Evolutionary conservation across 2,329 filamentous ascomycete species (phyloP).

Genomic region (Calonectria pteridis): DNA sequence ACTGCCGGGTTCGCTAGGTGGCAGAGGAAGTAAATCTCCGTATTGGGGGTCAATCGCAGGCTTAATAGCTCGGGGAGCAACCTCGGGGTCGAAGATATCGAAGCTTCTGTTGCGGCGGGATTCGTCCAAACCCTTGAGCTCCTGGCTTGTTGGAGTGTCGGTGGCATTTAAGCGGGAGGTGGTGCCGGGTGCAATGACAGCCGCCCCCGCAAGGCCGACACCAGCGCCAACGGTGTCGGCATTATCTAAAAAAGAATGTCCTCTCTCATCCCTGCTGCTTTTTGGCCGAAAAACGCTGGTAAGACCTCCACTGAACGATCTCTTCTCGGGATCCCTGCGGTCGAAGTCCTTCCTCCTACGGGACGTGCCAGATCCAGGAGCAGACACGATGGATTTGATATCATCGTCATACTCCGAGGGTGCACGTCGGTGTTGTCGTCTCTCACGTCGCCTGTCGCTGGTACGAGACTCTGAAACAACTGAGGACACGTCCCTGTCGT

Average conservation of each 20-base stretch:
- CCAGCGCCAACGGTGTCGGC: constrained; percentile 78
- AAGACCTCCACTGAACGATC: constrained; percentile 56
- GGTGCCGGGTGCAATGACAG: constrained; percentile 54
- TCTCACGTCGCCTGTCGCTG: constrained; percentile 50
- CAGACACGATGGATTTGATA: constrained; percentile 58
- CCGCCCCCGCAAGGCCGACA: constrained; percentile 71
- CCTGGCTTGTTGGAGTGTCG: constrained; percentile 56
- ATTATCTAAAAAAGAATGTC: constrained; percentile 79
- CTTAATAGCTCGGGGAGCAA: constrained; percentile 69
- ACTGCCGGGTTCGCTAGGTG: constrained; percentile 69
- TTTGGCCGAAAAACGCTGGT: constrained; percentile 63
- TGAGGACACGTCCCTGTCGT: constrained; percentile 63
- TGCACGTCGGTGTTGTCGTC: constrained; percentile 46
- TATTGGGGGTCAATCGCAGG: constrained; percentile 76
- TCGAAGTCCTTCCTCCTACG: constrained; percentile 50
- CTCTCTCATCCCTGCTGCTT: constrained; percentile 54
- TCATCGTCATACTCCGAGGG: constrained; percentile 58
- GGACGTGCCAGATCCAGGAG: constrained; percentile 48
- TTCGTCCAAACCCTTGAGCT: constrained; percentile 46
- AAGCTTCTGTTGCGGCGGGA: constrained; percentile 40
- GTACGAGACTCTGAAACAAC: constrained; percentile 60
- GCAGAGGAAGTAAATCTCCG: constrained; percentile 73
- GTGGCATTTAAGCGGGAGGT: constrained; percentile 59
- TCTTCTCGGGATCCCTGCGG: constrained; percentile 52
- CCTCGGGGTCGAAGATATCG: constrained; percentile 67